These are phyloP conservation scores for Pouteria campechiana DNA, from an alignment of 179 eudicot species.

Conservation along the genomic window DNA sequence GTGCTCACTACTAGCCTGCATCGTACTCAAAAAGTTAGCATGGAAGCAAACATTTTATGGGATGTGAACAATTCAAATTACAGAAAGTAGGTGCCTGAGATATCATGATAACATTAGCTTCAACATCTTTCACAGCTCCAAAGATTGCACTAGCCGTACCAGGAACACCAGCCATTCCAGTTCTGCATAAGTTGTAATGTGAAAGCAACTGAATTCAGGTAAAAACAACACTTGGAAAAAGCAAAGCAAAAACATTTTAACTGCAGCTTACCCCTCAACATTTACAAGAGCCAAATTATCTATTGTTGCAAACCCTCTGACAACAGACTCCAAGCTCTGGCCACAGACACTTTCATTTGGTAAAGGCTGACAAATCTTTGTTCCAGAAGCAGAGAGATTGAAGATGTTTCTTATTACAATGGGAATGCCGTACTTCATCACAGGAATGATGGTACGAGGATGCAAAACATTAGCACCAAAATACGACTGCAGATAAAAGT, in stretches of 20 bases:
- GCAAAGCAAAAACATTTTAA: neutral
- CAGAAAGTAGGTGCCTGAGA: constrained; percentile 59
- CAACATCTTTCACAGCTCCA: constrained; percentile 88
- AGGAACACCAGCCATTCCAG: constrained; percentile 99
- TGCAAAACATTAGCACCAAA: constrained; percentile 98
- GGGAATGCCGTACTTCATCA: constrained; percentile 86
- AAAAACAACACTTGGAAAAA: neutral
- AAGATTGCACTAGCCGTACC: constrained; percentile 95
- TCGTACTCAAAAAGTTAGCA: constrained; percentile 6
- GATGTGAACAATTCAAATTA: neutral
- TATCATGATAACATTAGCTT: constrained; percentile 98
- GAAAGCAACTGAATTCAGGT: neutral
- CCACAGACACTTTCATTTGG: constrained; percentile 31
- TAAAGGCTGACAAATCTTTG: constrained; percentile 61
- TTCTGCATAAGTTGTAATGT: constrained; percentile 34
- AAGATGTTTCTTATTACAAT: constrained; percentile 95
- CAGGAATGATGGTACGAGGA: constrained; percentile 97
- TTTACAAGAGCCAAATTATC: constrained; percentile 94
- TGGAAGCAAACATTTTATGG: neutral
- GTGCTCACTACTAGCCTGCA: constrained; percentile 99
- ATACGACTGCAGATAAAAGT: constrained; percentile 65
- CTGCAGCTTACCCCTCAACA: constrained; percentile 90
- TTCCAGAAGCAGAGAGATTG: constrained; percentile 89
- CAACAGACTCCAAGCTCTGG: constrained; percentile 45
- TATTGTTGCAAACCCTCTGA: constrained; percentile 98